Conservation (phyloP, 164 flowering plant genomes). For the Chimonanthus salicifolius region DNA sequence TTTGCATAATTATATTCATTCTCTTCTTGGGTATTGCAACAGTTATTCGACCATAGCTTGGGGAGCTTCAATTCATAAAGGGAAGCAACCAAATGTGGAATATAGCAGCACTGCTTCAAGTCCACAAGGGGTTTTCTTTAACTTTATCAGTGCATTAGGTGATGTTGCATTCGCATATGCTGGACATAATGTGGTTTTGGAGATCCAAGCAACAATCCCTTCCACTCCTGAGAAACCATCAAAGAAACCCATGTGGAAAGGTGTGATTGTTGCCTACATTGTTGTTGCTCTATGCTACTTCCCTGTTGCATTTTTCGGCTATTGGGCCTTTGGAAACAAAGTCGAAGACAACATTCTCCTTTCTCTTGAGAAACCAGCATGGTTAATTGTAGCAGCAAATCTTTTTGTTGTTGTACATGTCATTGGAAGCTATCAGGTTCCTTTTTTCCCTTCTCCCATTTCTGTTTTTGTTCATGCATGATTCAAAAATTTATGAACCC, state of each 20-base stretch:
- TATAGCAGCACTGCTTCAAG: slow-evolving; percentile 26
- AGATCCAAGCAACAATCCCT: slow-evolving; percentile 69
- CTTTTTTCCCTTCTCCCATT: neutral
- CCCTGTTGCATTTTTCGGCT: slow-evolving; percentile 52
- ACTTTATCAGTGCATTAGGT: slow-evolving; percentile 48
- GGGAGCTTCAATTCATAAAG: slow-evolving; percentile 36
- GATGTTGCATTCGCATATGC: slow-evolving; percentile 64
- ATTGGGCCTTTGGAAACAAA: slow-evolving; percentile 39
- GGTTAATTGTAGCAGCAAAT: slow-evolving; percentile 57
- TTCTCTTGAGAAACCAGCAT: slow-evolving; percentile 41
- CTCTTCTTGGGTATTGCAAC: slow-evolving; percentile 1
- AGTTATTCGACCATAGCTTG: slow-evolving; percentile 60
- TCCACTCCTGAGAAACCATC: slow-evolving; percentile 60
- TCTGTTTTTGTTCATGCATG: neutral
- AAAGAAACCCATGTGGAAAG: slow-evolving; percentile 64
- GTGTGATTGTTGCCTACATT: slow-evolving; percentile 40
- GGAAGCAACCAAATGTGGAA: slow-evolving; percentile 35
- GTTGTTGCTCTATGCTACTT: slow-evolving; percentile 45
- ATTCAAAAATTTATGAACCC: neutral
- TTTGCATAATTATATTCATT: neutral
- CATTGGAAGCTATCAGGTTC: slow-evolving; percentile 63
- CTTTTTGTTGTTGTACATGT: slow-evolving; percentile 53
- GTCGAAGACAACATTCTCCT: slow-evolving; percentile 54
- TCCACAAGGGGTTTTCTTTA: slow-evolving; percentile 26
- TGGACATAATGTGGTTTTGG: slow-evolving; percentile 71